Evolutionary conservation across 2,329 filamentous ascomycete genomes (phyloP), one percentile per base, ranked within the genome.

Genomic region (Drechslerella stenobrocha): DNA sequence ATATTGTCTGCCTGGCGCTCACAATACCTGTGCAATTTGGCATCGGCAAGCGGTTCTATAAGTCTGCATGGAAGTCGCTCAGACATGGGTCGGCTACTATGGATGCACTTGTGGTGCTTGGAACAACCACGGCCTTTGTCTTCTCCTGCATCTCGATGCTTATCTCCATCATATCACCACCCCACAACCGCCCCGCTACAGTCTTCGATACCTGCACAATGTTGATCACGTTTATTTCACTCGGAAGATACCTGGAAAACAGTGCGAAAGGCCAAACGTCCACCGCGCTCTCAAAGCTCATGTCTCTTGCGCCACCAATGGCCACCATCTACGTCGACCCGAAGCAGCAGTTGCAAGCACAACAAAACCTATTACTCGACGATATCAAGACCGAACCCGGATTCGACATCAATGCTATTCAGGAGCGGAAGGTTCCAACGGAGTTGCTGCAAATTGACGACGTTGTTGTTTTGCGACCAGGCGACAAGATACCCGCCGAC

Each of bases 191-290:
- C 47, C 93, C 93, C 0, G 86, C 84, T 70, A 96, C 90, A 1
- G 88, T 96, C 13, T 98, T 98, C 73, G 93, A 98, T 75, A 98
- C 93, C 0, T 96, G 91, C 77, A 96, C 90, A 20, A 98, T 97
- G 93, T 81, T 98, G 52, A 91, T 98, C 76, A 96, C 90, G 0
- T 97, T 98, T 75, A 90, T 96, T 76, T 90, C 88, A 0, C 79
- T 98, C 1, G 90, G 93, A 2, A 86, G 93, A 32, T 98, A 88
- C 78, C 78, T 98, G 15, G 93, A 98, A 77, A 98, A 97, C 75
- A 81, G 86, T 15, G 93, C 93, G 52, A 98, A 97, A 78, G 93
- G 93, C 0, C 89, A 97, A 77, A 98, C 93, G 0, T 96, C 91
- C 3, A 93, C 89, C 75, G 93, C 93, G 0, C 82, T 98, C 1